Base-by-base conservation (phyloP, 2,329 filamentous ascomycete species). In the Microdochium paspali region DNA sequence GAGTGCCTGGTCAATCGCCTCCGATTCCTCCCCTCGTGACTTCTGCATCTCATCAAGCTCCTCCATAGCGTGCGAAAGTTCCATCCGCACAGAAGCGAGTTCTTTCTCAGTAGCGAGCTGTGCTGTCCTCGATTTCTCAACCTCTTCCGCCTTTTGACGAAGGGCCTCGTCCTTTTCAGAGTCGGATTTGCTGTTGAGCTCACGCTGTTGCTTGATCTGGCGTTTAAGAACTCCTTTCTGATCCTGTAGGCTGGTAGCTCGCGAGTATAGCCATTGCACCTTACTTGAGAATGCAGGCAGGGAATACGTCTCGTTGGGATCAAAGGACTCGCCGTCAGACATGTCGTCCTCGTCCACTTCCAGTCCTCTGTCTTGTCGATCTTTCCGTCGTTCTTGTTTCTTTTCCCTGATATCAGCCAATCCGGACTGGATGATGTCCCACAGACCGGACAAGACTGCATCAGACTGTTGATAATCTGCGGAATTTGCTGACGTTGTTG, bases 191-290 rank as follows among this genome's bases (percentile, higher is more conserved):
- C 77, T 90, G 67, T 95, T 95, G 49, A 96, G 77, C 60, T 95
- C 89, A 49, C 90, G 85, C 66, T 97, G 91, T 62, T 97, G 90
- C 68, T 95, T 91, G 58, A 96, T 91, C 63, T 97, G 90, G 40
- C 90, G 82, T 58, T 91, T 85, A 9, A 97, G 75, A 21, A 95
- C 90, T 44, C 82, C 80, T 62, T 95, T 94, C 61, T 97, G 90
- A 56, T 95, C 87, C 51, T 87, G 84, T 30, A 96, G 71, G 20
- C 79, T 79, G 18, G 83, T 85, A n/a, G 88, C 79, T 49, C 88
- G 85, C 35, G 76, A 74, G 60, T 90, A 88, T 4, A 96, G 70
- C 68, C 82, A 85, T 57, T 90, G 84, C 1, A 97, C 82, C 58
- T 87, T 88, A 9, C 79, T 71, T 15, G 82, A 84, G 62, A 97